Base-by-base conservation (phyloP, 805 yeast genomes). In the Nakazawaea pomicola region DNA sequence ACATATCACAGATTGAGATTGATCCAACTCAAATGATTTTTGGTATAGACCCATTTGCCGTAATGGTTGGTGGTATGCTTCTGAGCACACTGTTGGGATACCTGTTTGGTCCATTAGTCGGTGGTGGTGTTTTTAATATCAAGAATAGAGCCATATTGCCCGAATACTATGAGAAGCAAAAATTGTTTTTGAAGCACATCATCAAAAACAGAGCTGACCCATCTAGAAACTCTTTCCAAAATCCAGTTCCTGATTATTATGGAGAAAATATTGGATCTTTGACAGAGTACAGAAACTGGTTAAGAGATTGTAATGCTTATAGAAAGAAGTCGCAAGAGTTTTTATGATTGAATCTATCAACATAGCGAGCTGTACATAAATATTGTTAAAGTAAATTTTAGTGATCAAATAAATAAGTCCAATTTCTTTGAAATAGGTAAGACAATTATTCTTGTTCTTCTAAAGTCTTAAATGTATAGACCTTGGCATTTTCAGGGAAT, bases 171-270 rank as follows among this genome's bases (percentile, higher is more conserved):
- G 50, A 60, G 38, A 90, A 84, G 65, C 89, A 91, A 56, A 74
- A 79, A 49, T 68, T 73, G 29, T 93, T 91, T 52, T 68, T 91
- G 58, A 74, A 74, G 49, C 91, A 78, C 56, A 74, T 93, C 48
- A 77, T 75, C 51, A 69, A 70, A 44, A 83, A 88, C 62, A 74
- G 99, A 54, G 97, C 90, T 23, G 95, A 93, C 65, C 96, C 99
- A 16, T 75, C 90, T 15, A 78, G 84, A 43, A 96, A 90, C 65
- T 78, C 89, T 55, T 83, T 89, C 64, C 74, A 85, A 41, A 93
- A 91, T 63, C 98, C 98, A 11, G 95, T 93, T 35, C 96, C 97
- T n/a, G 99, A 93, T 62, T 93, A 89, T 65, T 93, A 93, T 58
- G 99, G 99, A 30, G 99, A 93, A 65, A 86, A 86, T 62, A 90